A percentile compares a stretch with the other conserved stretches of the same genome.
Conservation (phyloP, 805 yeast genomes). For the Blastobotrys americana region DNA sequence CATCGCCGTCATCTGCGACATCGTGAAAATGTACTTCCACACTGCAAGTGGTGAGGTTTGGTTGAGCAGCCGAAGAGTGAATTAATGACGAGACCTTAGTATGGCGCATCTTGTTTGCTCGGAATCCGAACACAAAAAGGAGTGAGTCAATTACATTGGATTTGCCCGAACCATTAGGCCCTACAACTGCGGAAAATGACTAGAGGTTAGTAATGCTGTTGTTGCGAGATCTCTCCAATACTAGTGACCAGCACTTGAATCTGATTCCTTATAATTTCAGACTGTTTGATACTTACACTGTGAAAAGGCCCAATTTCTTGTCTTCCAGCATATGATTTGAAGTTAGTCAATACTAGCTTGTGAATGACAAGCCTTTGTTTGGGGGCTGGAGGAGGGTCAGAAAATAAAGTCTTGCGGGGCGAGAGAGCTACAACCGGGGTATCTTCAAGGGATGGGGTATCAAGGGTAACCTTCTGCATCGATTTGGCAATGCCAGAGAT, state of each 20-base stretch:
- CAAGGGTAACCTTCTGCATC: slow-evolving; percentile 5
- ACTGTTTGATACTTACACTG: slow-evolving; percentile 21
- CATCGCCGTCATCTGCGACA: slow-evolving; percentile 53
- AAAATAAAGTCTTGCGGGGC: slow-evolving; percentile 1
- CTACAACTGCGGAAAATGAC: slow-evolving; percentile 94
- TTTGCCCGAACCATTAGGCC: slow-evolving; percentile 98
- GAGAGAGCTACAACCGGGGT: background rate
- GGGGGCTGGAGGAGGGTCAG: slow-evolving; percentile 10
- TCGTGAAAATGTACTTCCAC: slow-evolving; percentile 86
- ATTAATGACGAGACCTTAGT: slow-evolving; percentile 86
- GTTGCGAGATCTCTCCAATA: too few species aligned
- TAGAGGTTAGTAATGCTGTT: slow-evolving; percentile 30
- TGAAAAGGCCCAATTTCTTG: slow-evolving; percentile 95
- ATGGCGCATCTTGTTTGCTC: slow-evolving; percentile 96
- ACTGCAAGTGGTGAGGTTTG: slow-evolving; percentile 63
- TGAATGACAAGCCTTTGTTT: slow-evolving; percentile 60
- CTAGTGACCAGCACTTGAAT: too few species aligned
- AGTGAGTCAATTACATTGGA: slow-evolving; percentile 96
- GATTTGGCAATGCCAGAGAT: background rate
- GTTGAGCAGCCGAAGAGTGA: slow-evolving; percentile 75
- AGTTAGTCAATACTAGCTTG: slow-evolving; percentile 67
- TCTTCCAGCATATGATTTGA: slow-evolving; percentile 91
- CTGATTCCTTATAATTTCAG: background rate
- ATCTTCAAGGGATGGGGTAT: background rate
- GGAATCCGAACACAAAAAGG: slow-evolving; percentile 92